Percentiles rank a stretch among this genome's conserved stretches.
Evolutionary conservation across 768 basidiomycete genomes (phyloP).

Genomic region (Mycena crocata): DNA sequence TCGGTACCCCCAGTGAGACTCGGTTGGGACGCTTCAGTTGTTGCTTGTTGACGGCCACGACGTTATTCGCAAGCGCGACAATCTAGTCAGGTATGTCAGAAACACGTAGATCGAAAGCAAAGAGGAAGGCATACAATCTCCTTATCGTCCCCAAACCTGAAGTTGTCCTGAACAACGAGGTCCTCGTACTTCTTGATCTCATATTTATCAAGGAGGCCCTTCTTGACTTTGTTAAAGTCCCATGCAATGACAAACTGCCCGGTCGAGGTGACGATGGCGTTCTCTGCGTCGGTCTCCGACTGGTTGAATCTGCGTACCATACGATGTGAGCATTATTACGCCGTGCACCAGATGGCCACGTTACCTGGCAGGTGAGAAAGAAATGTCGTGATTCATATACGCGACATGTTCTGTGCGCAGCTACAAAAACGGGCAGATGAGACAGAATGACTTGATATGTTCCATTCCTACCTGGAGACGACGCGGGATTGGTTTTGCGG

Average conservation of each 20-base stretch:
- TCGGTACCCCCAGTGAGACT: slow-evolving; percentile 70
- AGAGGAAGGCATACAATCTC: slow-evolving; percentile 79
- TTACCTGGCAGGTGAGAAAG: slow-evolving; percentile 94
- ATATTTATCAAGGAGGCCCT: slow-evolving; percentile 90
- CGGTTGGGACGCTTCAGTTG: slow-evolving; percentile 86
- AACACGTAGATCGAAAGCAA: slow-evolving; percentile 3
- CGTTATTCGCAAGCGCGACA: slow-evolving; percentile 94
- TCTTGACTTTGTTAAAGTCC: slow-evolving; percentile 97
- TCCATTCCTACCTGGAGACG: slow-evolving; percentile 65
- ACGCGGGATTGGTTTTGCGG: slow-evolving; percentile 90
- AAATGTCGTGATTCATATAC: slow-evolving; percentile 90
- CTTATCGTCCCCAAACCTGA: slow-evolving; percentile 97
- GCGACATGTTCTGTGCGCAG: slow-evolving; percentile 92
- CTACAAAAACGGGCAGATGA: slow-evolving; percentile 16
- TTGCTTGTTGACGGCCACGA: slow-evolving; percentile 95
- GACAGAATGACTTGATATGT: neutral
- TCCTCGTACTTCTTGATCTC: slow-evolving; percentile 98
- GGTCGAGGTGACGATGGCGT: slow-evolving; percentile 94
- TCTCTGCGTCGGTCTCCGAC: slow-evolving; percentile 89
- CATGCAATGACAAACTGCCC: slow-evolving; percentile 94
- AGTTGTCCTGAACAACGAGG: slow-evolving; percentile 95
- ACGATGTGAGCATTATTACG: slow-evolving; percentile 21
- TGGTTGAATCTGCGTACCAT: slow-evolving; percentile 88
- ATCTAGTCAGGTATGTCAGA: slow-evolving; percentile 64
- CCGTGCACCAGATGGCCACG: slow-evolving; percentile 26